phyloP scores from a whole-genome alignment of 73 alveolate genomes.

The Tetrahymena thermophila region DNA sequence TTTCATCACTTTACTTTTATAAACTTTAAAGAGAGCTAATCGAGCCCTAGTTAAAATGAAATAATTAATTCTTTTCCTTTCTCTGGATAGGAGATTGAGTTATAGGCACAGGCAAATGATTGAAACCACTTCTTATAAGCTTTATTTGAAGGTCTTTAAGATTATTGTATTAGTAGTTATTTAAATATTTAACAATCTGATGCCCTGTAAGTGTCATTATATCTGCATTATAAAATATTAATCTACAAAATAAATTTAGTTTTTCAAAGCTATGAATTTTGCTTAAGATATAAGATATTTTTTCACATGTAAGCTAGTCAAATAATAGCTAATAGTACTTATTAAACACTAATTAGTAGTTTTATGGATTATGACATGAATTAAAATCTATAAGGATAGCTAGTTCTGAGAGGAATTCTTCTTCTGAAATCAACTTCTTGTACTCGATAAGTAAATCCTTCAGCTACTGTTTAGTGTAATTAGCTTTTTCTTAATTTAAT shows the following conservation, averaged over 20 bases:
- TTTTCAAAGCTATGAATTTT: not conserved
- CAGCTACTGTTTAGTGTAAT: not conserved
- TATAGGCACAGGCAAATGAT: not conserved
- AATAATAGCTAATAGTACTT: not conserved
- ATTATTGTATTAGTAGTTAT: not conserved
- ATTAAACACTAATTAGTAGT: not conserved
- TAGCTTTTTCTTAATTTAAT: not conserved
- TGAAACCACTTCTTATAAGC: not conserved
- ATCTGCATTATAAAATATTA: not conserved
- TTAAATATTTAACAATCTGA: not conserved
- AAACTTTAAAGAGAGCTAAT: not conserved
- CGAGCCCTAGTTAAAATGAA: not conserved
- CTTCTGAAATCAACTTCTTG: not conserved
- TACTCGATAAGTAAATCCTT: not conserved
- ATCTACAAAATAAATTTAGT: not conserved
- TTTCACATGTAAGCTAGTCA: not conserved
- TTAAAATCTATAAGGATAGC: not conserved
- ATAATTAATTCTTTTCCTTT: not conserved
- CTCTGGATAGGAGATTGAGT: not conserved
- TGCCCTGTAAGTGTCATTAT: not conserved
- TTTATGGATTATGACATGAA: not conserved
- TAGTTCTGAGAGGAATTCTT: not conserved
- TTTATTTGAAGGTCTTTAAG: not conserved
- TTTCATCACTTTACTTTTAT: not conserved
- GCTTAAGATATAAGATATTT: not conserved